phyloP scores from a whole-genome alignment of 228 moss, liverwort and hornwort species.

The Sphagnum magellanicum region DNA sequence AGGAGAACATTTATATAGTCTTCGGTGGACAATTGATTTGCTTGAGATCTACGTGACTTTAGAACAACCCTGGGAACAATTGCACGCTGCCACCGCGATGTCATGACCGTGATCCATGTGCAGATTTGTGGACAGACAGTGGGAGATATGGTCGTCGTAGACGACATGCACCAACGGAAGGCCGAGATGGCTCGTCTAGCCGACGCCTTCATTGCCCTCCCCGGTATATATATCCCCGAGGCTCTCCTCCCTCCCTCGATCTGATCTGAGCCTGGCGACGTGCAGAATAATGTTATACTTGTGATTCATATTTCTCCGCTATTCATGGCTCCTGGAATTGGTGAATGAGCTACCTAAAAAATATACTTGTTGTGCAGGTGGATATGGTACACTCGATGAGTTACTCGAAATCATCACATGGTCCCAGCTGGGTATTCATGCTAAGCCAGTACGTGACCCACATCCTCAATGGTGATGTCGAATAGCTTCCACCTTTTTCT shows the following conservation, averaged over 20 bases:
- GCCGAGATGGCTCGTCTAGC: slow-evolving; percentile 58
- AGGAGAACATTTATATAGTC: not conserved
- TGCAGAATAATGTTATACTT: too few relatives aligned
- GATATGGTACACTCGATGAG: slow-evolving; percentile 52
- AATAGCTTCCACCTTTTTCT: too few relatives aligned
- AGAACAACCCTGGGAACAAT: not conserved
- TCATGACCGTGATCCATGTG: not conserved
- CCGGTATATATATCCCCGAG: slow-evolving; percentile 11
- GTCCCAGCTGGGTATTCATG: slow-evolving; percentile 53
- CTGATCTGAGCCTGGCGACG: too few relatives aligned
- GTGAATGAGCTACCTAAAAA: not conserved
- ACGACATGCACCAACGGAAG: slow-evolving; percentile 52
- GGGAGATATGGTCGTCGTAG: slow-evolving; percentile 35
- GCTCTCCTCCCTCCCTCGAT: too few relatives aligned
- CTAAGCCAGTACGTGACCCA: slow-evolving; percentile 33
- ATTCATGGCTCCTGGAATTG: not conserved
- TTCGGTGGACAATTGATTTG: not conserved
- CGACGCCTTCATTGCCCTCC: slow-evolving; percentile 49
- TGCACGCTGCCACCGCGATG: too few relatives aligned
- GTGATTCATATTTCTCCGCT: not conserved
- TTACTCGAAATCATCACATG: slow-evolving; percentile 55
- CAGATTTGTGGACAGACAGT: slow-evolving; percentile 40
- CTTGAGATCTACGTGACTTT: not conserved
- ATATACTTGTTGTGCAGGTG: slow-evolving; percentile 12
- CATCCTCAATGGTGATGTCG: too few relatives aligned